Percentiles rank a stretch among this genome's conserved stretches.
phyloP scores from a whole-genome alignment of 2,329 filamentous ascomycete genomes.

The Paraphoma chrysanthemicola region DNA sequence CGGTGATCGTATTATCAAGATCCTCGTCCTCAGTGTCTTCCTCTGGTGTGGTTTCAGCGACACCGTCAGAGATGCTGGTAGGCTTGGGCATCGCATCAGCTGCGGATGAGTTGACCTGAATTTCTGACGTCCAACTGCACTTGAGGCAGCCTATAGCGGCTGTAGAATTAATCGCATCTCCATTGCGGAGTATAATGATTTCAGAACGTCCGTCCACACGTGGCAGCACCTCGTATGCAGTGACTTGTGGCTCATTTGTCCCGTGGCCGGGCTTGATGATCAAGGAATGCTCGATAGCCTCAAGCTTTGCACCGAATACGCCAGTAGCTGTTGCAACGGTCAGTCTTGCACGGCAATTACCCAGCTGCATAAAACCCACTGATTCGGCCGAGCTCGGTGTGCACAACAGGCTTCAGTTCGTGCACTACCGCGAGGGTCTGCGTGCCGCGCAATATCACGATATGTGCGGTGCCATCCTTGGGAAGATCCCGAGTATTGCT shows the following conservation, averaged over 20 bases:
- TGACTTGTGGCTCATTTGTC: slow-evolving; percentile 5
- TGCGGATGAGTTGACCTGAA: slow-evolving; percentile 44
- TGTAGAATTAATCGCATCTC: slow-evolving; percentile 30
- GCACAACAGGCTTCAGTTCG: neutral
- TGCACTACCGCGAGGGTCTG: slow-evolving; percentile 1
- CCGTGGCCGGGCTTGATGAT: neutral
- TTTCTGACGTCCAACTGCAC: slow-evolving; percentile 27
- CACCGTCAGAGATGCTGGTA: neutral
- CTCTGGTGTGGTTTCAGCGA: slow-evolving; percentile 14
- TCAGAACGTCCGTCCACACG: slow-evolving; percentile 20
- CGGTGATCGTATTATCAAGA: slow-evolving; percentile 23
- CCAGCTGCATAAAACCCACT: slow-evolving; percentile 14
- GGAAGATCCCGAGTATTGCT: slow-evolving; percentile 3
- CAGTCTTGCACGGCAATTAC: neutral
- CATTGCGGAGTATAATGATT: slow-evolving; percentile 36
- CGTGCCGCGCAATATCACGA: slow-evolving; percentile 1
- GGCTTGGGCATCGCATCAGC: slow-evolving; percentile 12
- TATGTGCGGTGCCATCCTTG: slow-evolving; percentile 8
- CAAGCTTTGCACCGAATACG: slow-evolving; percentile 31
- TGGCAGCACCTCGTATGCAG: slow-evolving; percentile 29
- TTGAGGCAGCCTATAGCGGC: slow-evolving; percentile 11
- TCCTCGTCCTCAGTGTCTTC: slow-evolving; percentile 38
- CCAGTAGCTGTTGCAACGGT: slow-evolving; percentile 18
- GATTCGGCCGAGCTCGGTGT: slow-evolving; percentile 24
- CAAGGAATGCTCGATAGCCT: slow-evolving; percentile 28